A percentile compares a stretch with the other conserved stretches of the same genome.
phyloP scores from a whole-genome alignment of 768 basidiomycete genomes.

The Leucocoprinus leucothites region DNA sequence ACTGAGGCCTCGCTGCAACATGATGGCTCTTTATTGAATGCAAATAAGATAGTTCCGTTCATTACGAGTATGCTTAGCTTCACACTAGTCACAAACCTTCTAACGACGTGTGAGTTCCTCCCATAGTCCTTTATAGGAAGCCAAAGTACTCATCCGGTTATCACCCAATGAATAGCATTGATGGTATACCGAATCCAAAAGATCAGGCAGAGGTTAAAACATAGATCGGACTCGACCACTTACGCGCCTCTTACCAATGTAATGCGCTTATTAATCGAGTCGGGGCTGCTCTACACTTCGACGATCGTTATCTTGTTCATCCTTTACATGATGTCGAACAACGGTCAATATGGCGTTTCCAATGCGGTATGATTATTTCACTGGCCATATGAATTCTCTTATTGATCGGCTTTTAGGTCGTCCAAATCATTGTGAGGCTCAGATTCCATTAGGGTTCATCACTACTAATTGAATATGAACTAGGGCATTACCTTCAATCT shows the following conservation, averaged over 20 bases:
- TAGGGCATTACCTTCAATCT: slow-evolving; percentile 28
- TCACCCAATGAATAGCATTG: slow-evolving; percentile 22
- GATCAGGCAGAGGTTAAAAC: slow-evolving; percentile 24
- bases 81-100: slow-evolving; percentile 35
- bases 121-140: neutral
- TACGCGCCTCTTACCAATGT: slow-evolving; percentile 26
- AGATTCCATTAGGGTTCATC: neutral
- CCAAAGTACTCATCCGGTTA: no score
- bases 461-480: neutral
- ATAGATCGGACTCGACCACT: slow-evolving; percentile 16
- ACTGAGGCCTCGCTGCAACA: slow-evolving; percentile 25
- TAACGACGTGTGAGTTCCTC: slow-evolving; percentile 32
- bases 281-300: slow-evolving; percentile 35
- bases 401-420: slow-evolving; percentile 24
- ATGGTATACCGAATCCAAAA: slow-evolving; percentile 37
- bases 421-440: slow-evolving; percentile 37
- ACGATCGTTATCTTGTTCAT: slow-evolving; percentile 33
- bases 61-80: slow-evolving; percentile 34
- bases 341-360: slow-evolving; percentile 35
- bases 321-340: slow-evolving; percentile 33
- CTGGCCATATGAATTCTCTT: neutral
- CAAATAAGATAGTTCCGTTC: slow-evolving; percentile 30
- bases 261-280: slow-evolving; percentile 34
- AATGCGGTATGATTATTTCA: slow-evolving; percentile 25
- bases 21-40: slow-evolving; percentile 23